phyloP scores from a whole-genome alignment of 1,284 basidiomycete species.

The Puccinia sorghi region DNA sequence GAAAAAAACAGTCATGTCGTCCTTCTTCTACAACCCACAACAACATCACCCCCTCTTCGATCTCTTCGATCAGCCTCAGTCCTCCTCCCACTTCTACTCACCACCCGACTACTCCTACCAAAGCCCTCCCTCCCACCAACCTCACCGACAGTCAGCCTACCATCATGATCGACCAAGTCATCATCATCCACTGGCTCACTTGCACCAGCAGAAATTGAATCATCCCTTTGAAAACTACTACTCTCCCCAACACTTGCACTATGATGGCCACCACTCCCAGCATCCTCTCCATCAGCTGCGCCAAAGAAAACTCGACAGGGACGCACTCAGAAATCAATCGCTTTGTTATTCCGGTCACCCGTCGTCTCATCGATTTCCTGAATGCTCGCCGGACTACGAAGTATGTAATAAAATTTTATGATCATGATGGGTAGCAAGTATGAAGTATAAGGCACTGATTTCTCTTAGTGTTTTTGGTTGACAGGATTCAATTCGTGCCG shows the following conservation, averaged over 20 bases:
- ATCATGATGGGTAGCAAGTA: too few species aligned
- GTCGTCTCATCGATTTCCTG: neutral
- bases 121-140: neutral
- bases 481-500: conserved; percentile 36
- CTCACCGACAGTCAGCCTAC: neutral
- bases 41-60: conserved; percentile 5
- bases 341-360: neutral
- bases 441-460: neutral
- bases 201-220: neutral
- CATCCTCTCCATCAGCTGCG: conserved; percentile 18
- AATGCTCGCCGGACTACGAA: neutral
- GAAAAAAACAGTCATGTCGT: too few species aligned
- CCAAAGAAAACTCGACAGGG: neutral
- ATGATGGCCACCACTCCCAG: too few species aligned
- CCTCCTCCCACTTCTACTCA: neutral
- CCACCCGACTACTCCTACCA: neutral
- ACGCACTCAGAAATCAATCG: neutral
- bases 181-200: neutral
- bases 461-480: neutral
- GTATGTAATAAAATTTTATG: neutral
- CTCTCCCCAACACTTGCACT: neutral
- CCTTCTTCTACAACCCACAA: conserved; percentile 18
- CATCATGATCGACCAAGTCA: neutral
- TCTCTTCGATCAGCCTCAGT: neutral
- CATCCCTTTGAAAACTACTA: neutral